Conservation (phyloP, 2,329 filamentous ascomycete species). For the Exophiala lecanii-corni region DNA sequence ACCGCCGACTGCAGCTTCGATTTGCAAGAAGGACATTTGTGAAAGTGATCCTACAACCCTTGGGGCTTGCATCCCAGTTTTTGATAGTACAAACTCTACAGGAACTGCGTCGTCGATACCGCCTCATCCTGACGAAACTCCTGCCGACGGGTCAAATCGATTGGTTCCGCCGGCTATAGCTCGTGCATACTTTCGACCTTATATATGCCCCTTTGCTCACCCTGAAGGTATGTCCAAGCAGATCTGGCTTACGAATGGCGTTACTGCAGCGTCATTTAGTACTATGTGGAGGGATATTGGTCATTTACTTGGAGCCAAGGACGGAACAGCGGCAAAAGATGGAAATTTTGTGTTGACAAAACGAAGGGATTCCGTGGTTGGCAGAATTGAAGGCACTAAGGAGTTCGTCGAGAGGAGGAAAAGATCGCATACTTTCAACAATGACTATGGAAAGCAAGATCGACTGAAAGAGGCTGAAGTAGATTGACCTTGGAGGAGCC, state of each 20-base stretch:
- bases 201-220: constrained; percentile 4
- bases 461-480: constrained; percentile 16
- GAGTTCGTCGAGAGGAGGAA: constrained; percentile 8
- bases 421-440: constrained; percentile 14
- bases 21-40: neutral
- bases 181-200: neutral
- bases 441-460: constrained; percentile 12
- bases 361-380: constrained; percentile 15
- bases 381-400: constrained; percentile 12
- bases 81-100: neutral
- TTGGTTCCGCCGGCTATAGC: neutral
- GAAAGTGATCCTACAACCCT: neutral
- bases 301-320: constrained; percentile 17
- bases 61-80: neutral
- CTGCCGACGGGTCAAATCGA: neutral
- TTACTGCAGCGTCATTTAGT: constrained; percentile 2
- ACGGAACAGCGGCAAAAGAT: constrained; percentile 12
- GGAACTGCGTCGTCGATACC: neutral
- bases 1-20: neutral
- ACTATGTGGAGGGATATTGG: constrained; percentile 10
- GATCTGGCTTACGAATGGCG: constrained; percentile 8
- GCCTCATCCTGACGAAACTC: no score
- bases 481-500: constrained; percentile 4
- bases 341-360: constrained; percentile 8
- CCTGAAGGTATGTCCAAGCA: constrained; percentile 14